Percentiles rank a stretch among this genome's conserved stretches.
These are phyloP conservation scores for Nannizziopsis arthrosporioides DNA, from an alignment of 2,329 filamentous ascomycete species.

Conservation along the genomic window DNA sequence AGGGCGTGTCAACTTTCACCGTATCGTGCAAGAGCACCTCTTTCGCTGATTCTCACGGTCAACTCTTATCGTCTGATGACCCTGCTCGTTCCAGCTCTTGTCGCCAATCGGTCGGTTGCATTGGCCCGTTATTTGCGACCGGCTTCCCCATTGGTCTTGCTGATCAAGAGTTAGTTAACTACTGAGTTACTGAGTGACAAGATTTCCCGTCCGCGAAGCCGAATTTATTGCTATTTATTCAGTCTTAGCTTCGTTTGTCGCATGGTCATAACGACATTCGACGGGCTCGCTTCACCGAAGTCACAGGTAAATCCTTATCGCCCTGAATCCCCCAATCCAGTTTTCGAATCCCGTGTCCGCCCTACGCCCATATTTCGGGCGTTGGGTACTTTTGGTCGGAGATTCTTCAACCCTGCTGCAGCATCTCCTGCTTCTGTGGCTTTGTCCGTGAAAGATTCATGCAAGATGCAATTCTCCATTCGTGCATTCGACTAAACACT, in stretches of 20 bases:
- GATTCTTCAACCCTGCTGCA: not conserved
- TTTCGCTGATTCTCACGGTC: not conserved
- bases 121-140: slow-evolving; percentile 1
- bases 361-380: too few relatives aligned
- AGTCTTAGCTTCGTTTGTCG: too few relatives aligned
- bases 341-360: too few relatives aligned
- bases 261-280: too few relatives aligned
- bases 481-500: not conserved
- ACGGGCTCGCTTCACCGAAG: too few relatives aligned
- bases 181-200: not conserved
- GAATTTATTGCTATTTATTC: not conserved
- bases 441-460: not conserved
- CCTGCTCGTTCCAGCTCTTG: not conserved
- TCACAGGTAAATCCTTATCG: too few relatives aligned
- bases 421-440: not conserved
- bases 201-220: not conserved
- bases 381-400: not conserved
- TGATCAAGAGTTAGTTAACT: not conserved
- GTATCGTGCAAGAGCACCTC: not conserved
- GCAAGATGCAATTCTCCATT: slow-evolving; percentile 4
- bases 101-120: slow-evolving; percentile 8
- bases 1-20: not conserved
- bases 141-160: not conserved
- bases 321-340: too few relatives aligned
- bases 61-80: not conserved